Evolutionary conservation across 129 eudicot species (phyloP).

Genomic region (Tanacetum coccineum): DNA sequence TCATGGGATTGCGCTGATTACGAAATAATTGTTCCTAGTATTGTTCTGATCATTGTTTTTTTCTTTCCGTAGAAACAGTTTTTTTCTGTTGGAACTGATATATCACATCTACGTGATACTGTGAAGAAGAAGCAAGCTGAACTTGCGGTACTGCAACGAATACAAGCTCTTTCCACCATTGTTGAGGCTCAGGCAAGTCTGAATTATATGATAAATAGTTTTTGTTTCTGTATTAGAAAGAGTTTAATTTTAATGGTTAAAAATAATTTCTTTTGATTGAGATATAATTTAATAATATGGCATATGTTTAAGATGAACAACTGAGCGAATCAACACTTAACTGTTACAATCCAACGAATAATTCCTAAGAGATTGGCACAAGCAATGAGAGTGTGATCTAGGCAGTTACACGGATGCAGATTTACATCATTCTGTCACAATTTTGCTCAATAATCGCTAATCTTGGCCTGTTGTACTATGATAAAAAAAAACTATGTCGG

Average conservation of each 20-base stretch:
- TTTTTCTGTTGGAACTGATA: slow-evolving; percentile 50
- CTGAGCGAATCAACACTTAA: no score
- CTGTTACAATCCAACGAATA: no score
- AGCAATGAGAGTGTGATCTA: no score
- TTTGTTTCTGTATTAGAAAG: neutral
- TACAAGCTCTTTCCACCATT: slow-evolving; percentile 47
- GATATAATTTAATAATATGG: slow-evolving; percentile 8
- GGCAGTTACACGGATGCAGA: no score
- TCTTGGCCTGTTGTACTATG: no score
- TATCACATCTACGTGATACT: slow-evolving; percentile 50
- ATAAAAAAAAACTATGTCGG: neutral
- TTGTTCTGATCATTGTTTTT: neutral
- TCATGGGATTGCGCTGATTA: slow-evolving; percentile 1
- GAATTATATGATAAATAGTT: neutral
- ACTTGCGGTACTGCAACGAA: slow-evolving; percentile 36
- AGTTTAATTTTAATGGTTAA: slow-evolving; percentile 10
- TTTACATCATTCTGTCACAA: no score
- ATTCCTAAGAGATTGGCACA: no score
- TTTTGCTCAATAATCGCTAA: no score
- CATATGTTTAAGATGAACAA: no score
- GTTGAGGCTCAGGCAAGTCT: slow-evolving; percentile 65
- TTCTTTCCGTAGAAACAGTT: slow-evolving; percentile 45
- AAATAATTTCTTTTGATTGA: neutral
- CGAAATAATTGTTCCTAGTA: neutral
- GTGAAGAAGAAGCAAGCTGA: slow-evolving; percentile 58